Evolutionary conservation across 495 filamentous ascomycete species (phyloP).

Genomic region (Lasiosphaeria ovina): DNA sequence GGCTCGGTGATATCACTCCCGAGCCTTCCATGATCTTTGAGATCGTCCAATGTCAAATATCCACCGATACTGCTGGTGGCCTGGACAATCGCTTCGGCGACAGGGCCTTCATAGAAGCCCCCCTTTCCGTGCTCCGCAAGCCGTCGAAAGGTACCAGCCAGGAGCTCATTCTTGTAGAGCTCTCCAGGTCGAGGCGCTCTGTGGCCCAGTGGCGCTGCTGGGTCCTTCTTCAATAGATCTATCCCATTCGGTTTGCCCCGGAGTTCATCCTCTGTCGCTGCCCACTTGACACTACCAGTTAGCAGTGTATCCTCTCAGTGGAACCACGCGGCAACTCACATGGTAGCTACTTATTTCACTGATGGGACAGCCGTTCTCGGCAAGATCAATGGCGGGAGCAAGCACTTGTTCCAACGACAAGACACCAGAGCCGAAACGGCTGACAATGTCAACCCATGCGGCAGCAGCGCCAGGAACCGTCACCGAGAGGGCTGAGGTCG

Average conservation of each 20-base stretch:
- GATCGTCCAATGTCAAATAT: conserved; percentile 66
- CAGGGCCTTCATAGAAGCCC: conserved; percentile 75
- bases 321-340: conserved; percentile 36
- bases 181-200: conserved; percentile 68
- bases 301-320: neutral
- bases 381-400: conserved; percentile 70
- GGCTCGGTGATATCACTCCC: conserved; percentile 64
- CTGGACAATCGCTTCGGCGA: conserved; percentile 69
- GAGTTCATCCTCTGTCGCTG: conserved; percentile 53
- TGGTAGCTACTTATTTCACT: conserved; percentile 63
- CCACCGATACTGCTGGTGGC: conserved; percentile 67
- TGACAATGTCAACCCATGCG: conserved; percentile 80
- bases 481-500: conserved; percentile 62
- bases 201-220: conserved; percentile 50
- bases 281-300: conserved; percentile 55
- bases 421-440: conserved; percentile 75
- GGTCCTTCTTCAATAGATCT: conserved; percentile 66
- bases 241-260: conserved; percentile 65
- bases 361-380: conserved; percentile 77
- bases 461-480: conserved; percentile 78
- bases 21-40: conserved; percentile 52
- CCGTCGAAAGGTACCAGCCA: conserved; percentile 68
- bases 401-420: conserved; percentile 67
- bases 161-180: conserved; percentile 66
- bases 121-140: conserved; percentile 68